These are phyloP conservation scores for Pleomassaria siparia DNA, from an alignment of 2,329 filamentous ascomycete genomes.

Conservation along the genomic window DNA sequence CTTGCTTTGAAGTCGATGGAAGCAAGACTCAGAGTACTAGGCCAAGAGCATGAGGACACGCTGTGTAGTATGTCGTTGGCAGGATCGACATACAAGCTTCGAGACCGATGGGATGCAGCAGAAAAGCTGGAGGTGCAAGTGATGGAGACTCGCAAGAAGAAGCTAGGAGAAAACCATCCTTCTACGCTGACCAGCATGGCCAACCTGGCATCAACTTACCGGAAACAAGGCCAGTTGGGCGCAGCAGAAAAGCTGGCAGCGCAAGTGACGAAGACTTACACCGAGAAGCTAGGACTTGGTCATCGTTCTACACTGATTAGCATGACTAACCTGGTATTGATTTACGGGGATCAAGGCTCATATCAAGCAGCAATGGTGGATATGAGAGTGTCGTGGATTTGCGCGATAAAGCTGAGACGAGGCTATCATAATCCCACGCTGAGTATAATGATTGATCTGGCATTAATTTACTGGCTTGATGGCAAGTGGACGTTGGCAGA, in stretches of 20 bases:
- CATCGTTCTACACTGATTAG: not conserved
- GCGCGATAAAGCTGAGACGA: conserved; percentile 5
- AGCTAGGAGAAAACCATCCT: not conserved
- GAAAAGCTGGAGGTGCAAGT: not conserved
- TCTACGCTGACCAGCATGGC: conserved; percentile 4
- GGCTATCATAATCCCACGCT: conserved; percentile 10
- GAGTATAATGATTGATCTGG: conserved; percentile 11
- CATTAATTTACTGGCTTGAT: conserved; percentile 8
- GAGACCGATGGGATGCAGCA: not conserved
- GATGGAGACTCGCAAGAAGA: not conserved
- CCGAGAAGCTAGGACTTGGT: conserved; percentile 1
- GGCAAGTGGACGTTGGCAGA: conserved; percentile 8
- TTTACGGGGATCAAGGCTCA: conserved; percentile 2
- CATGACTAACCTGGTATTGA: not conserved
- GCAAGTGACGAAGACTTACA: conserved; percentile 8
- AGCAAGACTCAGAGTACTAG: not conserved
- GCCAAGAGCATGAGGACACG: conserved; percentile 4
- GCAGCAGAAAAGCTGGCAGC: conserved; percentile 8
- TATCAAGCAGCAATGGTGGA: conserved; percentile 4
- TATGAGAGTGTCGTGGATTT: conserved; percentile 1
- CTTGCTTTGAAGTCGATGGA: not conserved
- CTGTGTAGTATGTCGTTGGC: not conserved
- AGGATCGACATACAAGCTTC: not conserved
- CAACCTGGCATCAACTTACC: conserved; percentile 4
- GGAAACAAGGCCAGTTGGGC: conserved; percentile 6